Evolutionary conservation across 2,329 filamentous ascomycete genomes (phyloP).

Genomic region (Penicillium verrucosum): DNA sequence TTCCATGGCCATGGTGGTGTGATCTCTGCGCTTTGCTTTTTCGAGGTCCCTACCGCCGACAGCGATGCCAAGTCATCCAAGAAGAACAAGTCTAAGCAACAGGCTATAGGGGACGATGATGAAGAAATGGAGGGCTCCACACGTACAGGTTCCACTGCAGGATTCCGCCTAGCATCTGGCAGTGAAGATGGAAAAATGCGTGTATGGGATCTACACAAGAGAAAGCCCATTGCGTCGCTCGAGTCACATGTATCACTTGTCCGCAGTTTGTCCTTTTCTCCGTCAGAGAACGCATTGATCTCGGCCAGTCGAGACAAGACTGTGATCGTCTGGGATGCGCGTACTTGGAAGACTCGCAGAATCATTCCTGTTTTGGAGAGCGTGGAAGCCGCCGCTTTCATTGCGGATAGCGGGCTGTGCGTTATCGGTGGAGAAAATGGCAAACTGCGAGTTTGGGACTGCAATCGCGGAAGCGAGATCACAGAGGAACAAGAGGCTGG

Average conservation of each 20-base stretch:
- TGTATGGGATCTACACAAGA: slow-evolving; percentile 87
- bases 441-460: slow-evolving; percentile 77
- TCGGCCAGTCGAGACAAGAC: slow-evolving; percentile 92
- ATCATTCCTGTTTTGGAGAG: slow-evolving; percentile 82
- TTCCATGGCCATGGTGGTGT: slow-evolving; percentile 91
- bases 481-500: slow-evolving; percentile 67
- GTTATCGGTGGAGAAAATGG: slow-evolving; percentile 85
- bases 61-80: slow-evolving; percentile 35
- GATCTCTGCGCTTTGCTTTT: slow-evolving; percentile 87
- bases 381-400: slow-evolving; percentile 78
- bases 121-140: slow-evolving; percentile 46
- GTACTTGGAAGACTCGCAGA: slow-evolving; percentile 76
- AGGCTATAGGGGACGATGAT: slow-evolving; percentile 27
- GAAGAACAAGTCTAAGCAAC: slow-evolving; percentile 47
- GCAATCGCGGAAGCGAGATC: slow-evolving; percentile 71
- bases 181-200: slow-evolving; percentile 91
- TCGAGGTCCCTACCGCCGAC: slow-evolving; percentile 62
- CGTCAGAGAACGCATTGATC: slow-evolving; percentile 69
- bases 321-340: slow-evolving; percentile 83
- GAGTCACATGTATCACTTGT: slow-evolving; percentile 96
- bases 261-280: slow-evolving; percentile 78
- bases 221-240: slow-evolving; percentile 70
- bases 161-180: slow-evolving; percentile 81
- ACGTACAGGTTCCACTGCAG: slow-evolving; percentile 48
- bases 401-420: slow-evolving; percentile 66